Conservation (phyloP, 148 eudicot genomes). For the Polygonum maritimum region DNA sequence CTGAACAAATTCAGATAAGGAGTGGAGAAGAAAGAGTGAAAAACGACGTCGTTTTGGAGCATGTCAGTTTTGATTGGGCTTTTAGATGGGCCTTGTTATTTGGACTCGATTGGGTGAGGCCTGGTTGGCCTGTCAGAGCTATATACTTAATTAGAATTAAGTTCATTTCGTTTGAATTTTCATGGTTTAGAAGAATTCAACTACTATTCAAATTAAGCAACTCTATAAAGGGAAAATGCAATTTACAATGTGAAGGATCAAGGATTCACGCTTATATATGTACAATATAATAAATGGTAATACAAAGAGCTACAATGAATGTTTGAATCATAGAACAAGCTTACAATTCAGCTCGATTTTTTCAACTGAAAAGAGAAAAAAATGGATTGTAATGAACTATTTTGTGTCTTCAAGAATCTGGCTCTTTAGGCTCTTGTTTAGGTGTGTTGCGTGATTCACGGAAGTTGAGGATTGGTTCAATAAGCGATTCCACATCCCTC, state of each 20-base stretch:
- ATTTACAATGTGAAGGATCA: no score
- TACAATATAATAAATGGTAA: background rate
- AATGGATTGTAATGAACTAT: background rate
- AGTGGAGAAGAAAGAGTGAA: background rate
- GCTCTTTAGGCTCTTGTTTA: background rate
- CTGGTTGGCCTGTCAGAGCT: background rate
- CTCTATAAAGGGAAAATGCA: no score
- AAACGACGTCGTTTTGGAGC: background rate
- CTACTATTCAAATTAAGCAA: no score
- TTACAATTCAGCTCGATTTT: background rate
- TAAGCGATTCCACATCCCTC: conserved; percentile 1
- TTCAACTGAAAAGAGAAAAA: background rate
- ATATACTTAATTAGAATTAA: background rate
- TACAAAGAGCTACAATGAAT: background rate
- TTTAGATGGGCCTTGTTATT: background rate
- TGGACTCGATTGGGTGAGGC: background rate
- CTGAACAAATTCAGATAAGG: background rate
- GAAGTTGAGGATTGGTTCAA: background rate
- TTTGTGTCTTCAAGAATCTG: background rate
- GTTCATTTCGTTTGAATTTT: no score
- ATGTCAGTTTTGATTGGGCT: background rate
- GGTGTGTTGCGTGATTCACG: background rate
- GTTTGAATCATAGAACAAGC: background rate
- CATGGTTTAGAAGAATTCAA: no score
- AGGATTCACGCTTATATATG: no score